Percentiles rank a stretch among this genome's conserved stretches.
These are phyloP conservation scores for Saccharomycopsis fodiens DNA, from an alignment of 805 yeast genomes.

Conservation along the genomic window DNA sequence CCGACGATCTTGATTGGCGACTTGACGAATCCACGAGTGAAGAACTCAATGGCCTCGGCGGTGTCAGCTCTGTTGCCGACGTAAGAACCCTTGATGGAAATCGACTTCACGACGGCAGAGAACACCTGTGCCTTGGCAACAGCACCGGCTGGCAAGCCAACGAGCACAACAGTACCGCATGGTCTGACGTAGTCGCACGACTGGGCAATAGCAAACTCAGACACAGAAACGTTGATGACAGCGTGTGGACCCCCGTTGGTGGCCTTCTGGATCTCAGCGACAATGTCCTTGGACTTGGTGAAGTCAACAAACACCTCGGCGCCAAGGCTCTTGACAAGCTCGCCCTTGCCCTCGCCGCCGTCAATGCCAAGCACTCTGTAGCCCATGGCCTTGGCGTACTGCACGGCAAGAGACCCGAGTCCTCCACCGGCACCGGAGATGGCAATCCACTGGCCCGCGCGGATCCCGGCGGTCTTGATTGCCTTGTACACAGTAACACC, in stretches of 20 bases:
- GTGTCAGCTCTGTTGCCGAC: slow-evolving; percentile 88
- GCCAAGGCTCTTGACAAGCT: slow-evolving; percentile 38
- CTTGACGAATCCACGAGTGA: slow-evolving; percentile 54
- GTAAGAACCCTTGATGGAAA: slow-evolving; percentile 69
- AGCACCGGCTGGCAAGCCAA: slow-evolving; percentile 75
- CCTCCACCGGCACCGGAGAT: slow-evolving; percentile 60
- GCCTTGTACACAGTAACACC: slow-evolving; percentile 60
- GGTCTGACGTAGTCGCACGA: slow-evolving; percentile 53
- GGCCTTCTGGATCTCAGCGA: slow-evolving; percentile 40
- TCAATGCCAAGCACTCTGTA: slow-evolving; percentile 48
- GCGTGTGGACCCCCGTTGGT: slow-evolving; percentile 73
- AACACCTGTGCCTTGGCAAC: slow-evolving; percentile 58
- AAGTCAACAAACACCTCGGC: slow-evolving; percentile 52
- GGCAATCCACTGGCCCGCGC: slow-evolving; percentile 52
- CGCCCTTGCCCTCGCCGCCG: slow-evolving; percentile 46
- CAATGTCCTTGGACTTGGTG: slow-evolving; percentile 42
- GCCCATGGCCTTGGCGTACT: slow-evolving; percentile 55
- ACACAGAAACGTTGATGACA: slow-evolving; percentile 66
- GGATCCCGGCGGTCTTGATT: slow-evolving; percentile 41
- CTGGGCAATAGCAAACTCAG: slow-evolving; percentile 53
- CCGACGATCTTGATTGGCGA: slow-evolving; percentile 57
- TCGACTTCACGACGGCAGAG: slow-evolving; percentile 61
- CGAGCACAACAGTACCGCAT: slow-evolving; percentile 61
- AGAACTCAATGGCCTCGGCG: slow-evolving; percentile 65
- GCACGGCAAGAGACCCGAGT: slow-evolving; percentile 50